Percentiles rank a stretch among this genome's conserved stretches.
Evolutionary conservation across 306 rosid species (phyloP).

Genomic region (Lathyrus oleraceus): DNA sequence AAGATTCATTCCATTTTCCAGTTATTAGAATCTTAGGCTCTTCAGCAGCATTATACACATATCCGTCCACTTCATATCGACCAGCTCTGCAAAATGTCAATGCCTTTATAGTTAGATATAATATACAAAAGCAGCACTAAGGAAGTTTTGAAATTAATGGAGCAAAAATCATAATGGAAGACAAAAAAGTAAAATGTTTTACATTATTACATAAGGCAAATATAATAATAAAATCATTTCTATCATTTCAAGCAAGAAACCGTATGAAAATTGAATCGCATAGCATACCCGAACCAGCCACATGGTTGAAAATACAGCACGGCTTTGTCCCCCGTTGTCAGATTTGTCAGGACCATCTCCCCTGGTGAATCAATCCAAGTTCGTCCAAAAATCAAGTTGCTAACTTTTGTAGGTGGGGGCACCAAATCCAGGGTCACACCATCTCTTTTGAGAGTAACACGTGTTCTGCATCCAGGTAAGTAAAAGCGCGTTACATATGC

Average conservation of each 20-base stretch:
- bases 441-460: slow-evolving; percentile 74
- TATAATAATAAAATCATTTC: background rate
- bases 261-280: background rate
- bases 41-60: slow-evolving; percentile 74
- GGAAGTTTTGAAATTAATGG: background rate
- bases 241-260: background rate
- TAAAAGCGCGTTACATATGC: slow-evolving; percentile 19
- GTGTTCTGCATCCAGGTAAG: slow-evolving; percentile 62
- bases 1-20: slow-evolving; percentile 87
- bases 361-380: slow-evolving; percentile 91
- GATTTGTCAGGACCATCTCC: slow-evolving; percentile 81
- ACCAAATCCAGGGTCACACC: slow-evolving; percentile 83
- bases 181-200: slow-evolving; percentile 13
- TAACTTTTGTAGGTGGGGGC: slow-evolving; percentile 86
- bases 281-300: slow-evolving; percentile 81
- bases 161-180: background rate
- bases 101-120: slow-evolving; percentile 20
- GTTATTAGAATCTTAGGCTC: slow-evolving; percentile 87
- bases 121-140: background rate
- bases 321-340: slow-evolving; percentile 81
- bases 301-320: slow-evolving; percentile 92
- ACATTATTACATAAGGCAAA: background rate
- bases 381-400: slow-evolving; percentile 85
- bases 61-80: slow-evolving; percentile 93
- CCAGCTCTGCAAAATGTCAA: slow-evolving; percentile 63